Conservation (phyloP, 1,284 basidiomycete species). For the Rhodotorula sp. region DNA sequence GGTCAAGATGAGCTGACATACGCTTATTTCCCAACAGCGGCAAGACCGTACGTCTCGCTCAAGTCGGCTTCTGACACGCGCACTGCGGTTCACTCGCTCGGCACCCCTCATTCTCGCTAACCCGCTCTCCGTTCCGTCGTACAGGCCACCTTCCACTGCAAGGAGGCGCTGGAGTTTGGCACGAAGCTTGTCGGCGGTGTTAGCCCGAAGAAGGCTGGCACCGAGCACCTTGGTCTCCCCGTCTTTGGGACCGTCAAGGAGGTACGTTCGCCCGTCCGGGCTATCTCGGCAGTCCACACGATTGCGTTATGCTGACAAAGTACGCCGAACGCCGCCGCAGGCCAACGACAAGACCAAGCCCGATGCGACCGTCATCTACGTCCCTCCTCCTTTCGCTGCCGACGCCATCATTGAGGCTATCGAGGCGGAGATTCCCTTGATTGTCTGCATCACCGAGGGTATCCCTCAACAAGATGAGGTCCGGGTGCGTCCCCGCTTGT, state of each 20-base stretch:
- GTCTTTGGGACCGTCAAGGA: conserved; percentile 92
- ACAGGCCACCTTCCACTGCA: conserved; percentile 95
- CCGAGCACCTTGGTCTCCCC: conserved; percentile 90
- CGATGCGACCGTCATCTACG: conserved; percentile 91
- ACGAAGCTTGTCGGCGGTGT: conserved; percentile 98
- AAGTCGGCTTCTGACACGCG: background rate
- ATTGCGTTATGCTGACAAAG: background rate
- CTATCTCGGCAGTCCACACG: too few relatives aligned
- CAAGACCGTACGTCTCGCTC: conserved; percentile 71
- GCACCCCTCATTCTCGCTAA: conserved; percentile 49
- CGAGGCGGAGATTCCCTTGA: conserved; percentile 91
- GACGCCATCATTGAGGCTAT: conserved; percentile 97
- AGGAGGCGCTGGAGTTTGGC: conserved; percentile 89
- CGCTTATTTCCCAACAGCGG: conserved; percentile 53
- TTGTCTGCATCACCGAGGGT: conserved; percentile 96
- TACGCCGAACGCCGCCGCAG: background rate
- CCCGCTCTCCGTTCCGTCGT: background rate
- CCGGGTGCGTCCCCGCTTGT: conserved; percentile 55
- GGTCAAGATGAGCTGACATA: background rate
- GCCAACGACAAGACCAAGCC: conserved; percentile 52
- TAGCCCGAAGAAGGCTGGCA: conserved; percentile 95
- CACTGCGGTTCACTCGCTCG: conserved; percentile 44
- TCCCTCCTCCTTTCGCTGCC: conserved; percentile 86
- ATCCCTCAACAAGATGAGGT: conserved; percentile 97
- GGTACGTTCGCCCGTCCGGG: conserved; percentile 52